Evolutionary conservation across 805 yeast species (phyloP).

Genomic region (Pichia scutulata): DNA sequence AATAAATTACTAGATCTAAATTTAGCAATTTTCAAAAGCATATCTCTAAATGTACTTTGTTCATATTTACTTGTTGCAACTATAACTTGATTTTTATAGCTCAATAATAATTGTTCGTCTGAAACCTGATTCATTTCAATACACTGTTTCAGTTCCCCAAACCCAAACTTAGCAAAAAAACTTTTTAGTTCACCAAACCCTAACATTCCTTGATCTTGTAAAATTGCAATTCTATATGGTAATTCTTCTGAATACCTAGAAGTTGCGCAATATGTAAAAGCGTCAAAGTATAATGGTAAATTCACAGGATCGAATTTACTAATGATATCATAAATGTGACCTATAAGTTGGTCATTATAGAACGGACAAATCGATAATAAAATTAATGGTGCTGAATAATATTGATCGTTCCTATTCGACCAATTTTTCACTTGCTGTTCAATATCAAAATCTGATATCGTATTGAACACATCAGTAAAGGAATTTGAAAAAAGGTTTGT

Average conservation of each 20-base stretch:
- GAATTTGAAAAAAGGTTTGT: slow-evolving; percentile 13
- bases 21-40: slow-evolving; percentile 33
- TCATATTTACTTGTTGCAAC: slow-evolving; percentile 18
- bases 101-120: slow-evolving; percentile 22
- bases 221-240: slow-evolving; percentile 32
- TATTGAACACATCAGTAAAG: slow-evolving; percentile 17
- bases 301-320: slow-evolving; percentile 35
- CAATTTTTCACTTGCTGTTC: slow-evolving; percentile 19
- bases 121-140: slow-evolving; percentile 14
- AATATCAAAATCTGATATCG: slow-evolving; percentile 21
- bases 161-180: slow-evolving; percentile 23
- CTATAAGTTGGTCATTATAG: slow-evolving; percentile 42
- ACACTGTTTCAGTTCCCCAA: slow-evolving; percentile 19
- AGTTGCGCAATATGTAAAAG: slow-evolving; percentile 44
- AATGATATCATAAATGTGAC: slow-evolving; percentile 38
- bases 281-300: slow-evolving; percentile 49
- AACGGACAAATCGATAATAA: slow-evolving; percentile 41
- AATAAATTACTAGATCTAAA: slow-evolving; percentile 31
- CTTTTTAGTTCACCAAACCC: slow-evolving; percentile 39
- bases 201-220: slow-evolving; percentile 43
- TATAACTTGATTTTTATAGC: slow-evolving; percentile 22
- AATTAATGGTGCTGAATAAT: slow-evolving; percentile 26
- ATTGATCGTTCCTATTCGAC: slow-evolving; percentile 18
- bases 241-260: slow-evolving; percentile 37
- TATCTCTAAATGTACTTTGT: slow-evolving; percentile 29